Conservation (phyloP, 1,139 yeast species). For the Spathaspora sp. region DNA sequence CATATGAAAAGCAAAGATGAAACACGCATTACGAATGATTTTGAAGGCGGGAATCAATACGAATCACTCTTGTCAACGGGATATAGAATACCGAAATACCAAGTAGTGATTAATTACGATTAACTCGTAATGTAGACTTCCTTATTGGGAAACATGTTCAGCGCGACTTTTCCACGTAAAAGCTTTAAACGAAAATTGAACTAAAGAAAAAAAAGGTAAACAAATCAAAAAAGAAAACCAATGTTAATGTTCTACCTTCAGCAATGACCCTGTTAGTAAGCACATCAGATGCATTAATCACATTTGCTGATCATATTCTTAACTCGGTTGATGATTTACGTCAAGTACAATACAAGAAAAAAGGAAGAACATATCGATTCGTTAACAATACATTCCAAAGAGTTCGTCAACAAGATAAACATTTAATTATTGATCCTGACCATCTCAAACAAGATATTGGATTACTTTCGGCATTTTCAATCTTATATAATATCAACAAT, state of each 20-base stretch:
- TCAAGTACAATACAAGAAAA: conserved; percentile 45
- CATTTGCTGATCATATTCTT: conserved; percentile 27
- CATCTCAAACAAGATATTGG: conserved; percentile 35
- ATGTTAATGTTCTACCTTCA: no score
- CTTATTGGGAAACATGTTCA: not conserved
- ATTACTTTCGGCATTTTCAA: conserved; percentile 43
- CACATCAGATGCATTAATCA: conserved; percentile 28
- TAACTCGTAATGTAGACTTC: not conserved
- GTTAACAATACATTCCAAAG: conserved; percentile 51
- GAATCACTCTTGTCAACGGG: no score
- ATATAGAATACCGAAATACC: no score
- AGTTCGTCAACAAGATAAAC: conserved; percentile 52
- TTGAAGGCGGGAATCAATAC: no score
- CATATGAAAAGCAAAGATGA: no score
- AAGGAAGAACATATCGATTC: conserved; percentile 53
- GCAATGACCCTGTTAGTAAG: conserved; percentile 12
- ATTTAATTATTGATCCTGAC: conserved; percentile 43
- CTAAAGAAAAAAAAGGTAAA: conserved; percentile 2
- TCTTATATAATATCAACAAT: conserved; percentile 36
- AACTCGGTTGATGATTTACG: conserved; percentile 29
- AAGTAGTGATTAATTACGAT: no score
- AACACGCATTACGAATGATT: no score
- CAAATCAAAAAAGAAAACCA: not conserved
- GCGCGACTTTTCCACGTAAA: not conserved
- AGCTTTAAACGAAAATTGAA: conserved; percentile 1